A percentile compares a stretch with the other conserved stretches of the same genome.
Conservation (phyloP, 2,329 filamentous ascomycete genomes). For the Hypoxylon sp. region DNA sequence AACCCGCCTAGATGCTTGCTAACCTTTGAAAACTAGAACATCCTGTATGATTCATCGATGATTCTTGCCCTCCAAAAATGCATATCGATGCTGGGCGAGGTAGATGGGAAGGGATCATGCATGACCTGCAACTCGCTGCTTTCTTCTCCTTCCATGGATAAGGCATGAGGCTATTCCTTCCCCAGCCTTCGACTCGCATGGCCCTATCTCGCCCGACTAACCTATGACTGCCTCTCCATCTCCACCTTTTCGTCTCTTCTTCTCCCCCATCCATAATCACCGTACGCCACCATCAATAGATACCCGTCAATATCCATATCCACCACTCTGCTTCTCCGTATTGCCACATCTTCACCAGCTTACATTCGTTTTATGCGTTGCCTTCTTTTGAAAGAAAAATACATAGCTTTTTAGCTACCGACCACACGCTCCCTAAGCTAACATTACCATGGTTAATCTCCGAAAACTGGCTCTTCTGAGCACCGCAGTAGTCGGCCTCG, state of each 20-base stretch:
- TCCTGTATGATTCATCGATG: too few species aligned
- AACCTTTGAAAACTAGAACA: too few species aligned
- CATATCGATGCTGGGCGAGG: neutral
- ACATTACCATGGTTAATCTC: conserved; percentile 21
- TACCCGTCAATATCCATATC: too few species aligned
- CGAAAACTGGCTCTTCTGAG: conserved; percentile 15
- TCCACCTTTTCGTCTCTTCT: neutral
- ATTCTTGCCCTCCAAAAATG: too few species aligned
- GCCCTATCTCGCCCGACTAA: neutral
- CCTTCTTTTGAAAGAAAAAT: neutral
- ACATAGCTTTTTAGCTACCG: neutral
- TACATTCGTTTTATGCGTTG: conserved; percentile 3
- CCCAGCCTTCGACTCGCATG: neutral
- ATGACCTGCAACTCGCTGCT: neutral
- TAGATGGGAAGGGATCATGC: neutral
- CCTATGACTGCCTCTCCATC: too few species aligned
- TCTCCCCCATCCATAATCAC: neutral
- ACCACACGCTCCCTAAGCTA: neutral
- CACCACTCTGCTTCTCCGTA: neutral
- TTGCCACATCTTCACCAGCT: conserved; percentile 2
- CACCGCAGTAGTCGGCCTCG: neutral
- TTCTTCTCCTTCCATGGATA: neutral
- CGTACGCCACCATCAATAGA: conserved; percentile 1
- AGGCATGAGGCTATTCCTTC: neutral
- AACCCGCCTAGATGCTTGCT: too few species aligned